These are phyloP conservation scores for Danielia oregonensis DNA, from an alignment of 805 yeast species.

Conservation along the genomic window DNA sequence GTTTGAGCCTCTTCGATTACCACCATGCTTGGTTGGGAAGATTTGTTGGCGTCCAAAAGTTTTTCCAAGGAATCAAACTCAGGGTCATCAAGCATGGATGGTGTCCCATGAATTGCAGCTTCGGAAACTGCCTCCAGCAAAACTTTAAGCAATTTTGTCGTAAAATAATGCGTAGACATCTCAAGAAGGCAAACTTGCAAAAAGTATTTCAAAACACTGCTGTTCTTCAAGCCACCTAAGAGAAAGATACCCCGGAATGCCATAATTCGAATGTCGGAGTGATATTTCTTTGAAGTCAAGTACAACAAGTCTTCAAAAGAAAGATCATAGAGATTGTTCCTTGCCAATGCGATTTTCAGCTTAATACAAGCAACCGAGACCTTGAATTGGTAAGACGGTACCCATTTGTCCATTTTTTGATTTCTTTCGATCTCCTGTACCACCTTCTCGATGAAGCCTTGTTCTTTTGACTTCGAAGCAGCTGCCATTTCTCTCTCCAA, in stretches of 20 bases:
- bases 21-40: constrained; percentile 40
- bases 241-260: constrained; percentile 69
- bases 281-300: constrained; percentile 45
- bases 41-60: constrained; percentile 13
- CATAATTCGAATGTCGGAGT: constrained; percentile 53
- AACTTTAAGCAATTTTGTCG: constrained; percentile 43
- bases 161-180: constrained; percentile 42
- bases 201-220: constrained; percentile 55
- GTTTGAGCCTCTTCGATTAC: constrained; percentile 53
- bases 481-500: constrained; percentile 4
- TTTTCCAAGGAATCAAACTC: constrained; percentile 47
- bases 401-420: constrained; percentile 80
- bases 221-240: constrained; percentile 75
- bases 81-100: constrained; percentile 58
- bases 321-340: constrained; percentile 49
- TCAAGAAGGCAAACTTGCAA: constrained; percentile 57
- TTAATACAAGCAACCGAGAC: constrained; percentile 55
- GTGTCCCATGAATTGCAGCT: constrained; percentile 63
- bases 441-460: constrained; percentile 24
- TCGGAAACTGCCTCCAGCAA: constrained; percentile 55
- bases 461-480: constrained; percentile 2
- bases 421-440: constrained; percentile 68
- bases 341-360: constrained; percentile 57
- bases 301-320: constrained; percentile 53
- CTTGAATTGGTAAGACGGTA: constrained; percentile 63